A percentile compares a stretch with the other conserved stretches of the same genome.
Evolutionary conservation across 176 grass and related monocot genomes (phyloP).

Genomic region (Ananas comosus): DNA sequence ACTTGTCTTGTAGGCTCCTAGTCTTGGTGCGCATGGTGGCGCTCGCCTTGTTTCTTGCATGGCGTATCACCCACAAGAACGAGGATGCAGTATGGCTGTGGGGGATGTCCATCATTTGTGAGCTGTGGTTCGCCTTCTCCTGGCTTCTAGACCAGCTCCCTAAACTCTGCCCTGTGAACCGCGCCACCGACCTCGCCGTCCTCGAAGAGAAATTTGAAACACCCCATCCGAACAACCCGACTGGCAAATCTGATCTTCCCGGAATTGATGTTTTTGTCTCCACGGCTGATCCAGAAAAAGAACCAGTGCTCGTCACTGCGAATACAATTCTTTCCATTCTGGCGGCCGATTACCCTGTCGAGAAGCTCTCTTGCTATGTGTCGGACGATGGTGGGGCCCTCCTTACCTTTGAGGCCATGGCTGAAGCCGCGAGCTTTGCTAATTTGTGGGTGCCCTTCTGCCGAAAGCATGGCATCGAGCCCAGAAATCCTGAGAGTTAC

Average conservation of each 20-base stretch:
- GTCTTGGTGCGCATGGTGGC: constrained; percentile 23
- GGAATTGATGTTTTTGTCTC: constrained; percentile 45
- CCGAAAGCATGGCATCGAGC: constrained; percentile 37
- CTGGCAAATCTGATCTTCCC: constrained; percentile 36
- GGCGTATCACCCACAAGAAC: constrained; percentile 29
- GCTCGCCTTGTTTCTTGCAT: constrained; percentile 25
- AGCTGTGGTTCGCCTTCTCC: constrained; percentile 47
- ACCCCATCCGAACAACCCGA: constrained; percentile 25
- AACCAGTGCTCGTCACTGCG: constrained; percentile 37
- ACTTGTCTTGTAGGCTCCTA: constrained; percentile 15
- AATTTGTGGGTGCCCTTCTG: constrained; percentile 37
- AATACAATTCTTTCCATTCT: constrained; percentile 42
- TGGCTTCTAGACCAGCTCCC: constrained; percentile 44
- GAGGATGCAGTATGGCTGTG: constrained; percentile 38
- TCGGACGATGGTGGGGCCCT: constrained; percentile 39
- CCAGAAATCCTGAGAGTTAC: constrained; percentile 30
- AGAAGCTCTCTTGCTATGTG: constrained; percentile 36
- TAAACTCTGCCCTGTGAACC: constrained; percentile 41
- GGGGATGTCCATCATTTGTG: constrained; percentile 41
- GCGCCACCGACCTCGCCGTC: constrained; percentile 27
- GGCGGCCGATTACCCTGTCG: constrained; percentile 37
- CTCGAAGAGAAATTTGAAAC: constrained; percentile 38
- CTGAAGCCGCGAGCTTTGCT: constrained; percentile 29
- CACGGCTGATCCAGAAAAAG: constrained; percentile 42
- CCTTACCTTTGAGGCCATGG: constrained; percentile 48